Percentiles rank a stretch among this genome's conserved stretches.
These are phyloP conservation scores for Alternaria hordeiaustralica DNA, from an alignment of 2,329 filamentous ascomycete genomes.

Conservation along the genomic window DNA sequence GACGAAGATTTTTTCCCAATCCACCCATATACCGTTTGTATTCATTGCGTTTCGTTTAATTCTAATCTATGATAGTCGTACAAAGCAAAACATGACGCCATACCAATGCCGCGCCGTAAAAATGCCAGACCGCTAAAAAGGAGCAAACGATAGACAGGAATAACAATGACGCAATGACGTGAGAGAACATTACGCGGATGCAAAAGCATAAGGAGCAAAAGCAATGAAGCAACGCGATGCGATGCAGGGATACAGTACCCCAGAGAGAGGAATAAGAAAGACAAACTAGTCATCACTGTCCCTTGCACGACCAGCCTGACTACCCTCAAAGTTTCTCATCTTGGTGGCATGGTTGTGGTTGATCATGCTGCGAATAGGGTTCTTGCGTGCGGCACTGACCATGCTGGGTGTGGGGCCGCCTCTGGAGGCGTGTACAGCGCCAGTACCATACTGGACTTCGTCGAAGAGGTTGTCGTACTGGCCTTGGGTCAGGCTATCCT, in stretches of 20 bases:
- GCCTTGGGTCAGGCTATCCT: conserved; percentile 40
- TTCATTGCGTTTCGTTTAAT: background rate
- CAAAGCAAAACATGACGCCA: conserved; percentile 1
- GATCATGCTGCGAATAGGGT: conserved; percentile 46
- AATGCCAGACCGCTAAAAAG: conserved; percentile 4
- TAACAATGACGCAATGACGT: background rate
- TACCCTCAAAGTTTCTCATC: conserved; percentile 37
- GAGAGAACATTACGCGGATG: background rate
- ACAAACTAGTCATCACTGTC: background rate
- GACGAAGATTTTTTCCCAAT: background rate
- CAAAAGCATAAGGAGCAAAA: background rate
- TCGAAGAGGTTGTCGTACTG: conserved; percentile 40
- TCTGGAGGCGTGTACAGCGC: conserved; percentile 37
- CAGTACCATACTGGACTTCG: conserved; percentile 36
- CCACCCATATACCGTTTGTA: background rate
- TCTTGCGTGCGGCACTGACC: conserved; percentile 40
- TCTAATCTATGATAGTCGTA: conserved; percentile 5
- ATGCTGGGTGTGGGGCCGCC: conserved; percentile 49
- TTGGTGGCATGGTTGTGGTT: conserved; percentile 43
- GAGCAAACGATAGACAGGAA: background rate
- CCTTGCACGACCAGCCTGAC: background rate
- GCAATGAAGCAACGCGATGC: background rate
- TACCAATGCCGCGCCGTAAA: conserved; percentile 6
- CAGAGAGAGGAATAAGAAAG: background rate
- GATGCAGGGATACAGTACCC: conserved; percentile 1